phyloP scores from a whole-genome alignment of 2,329 filamentous ascomycete species.

The Diatrype stigma region DNA sequence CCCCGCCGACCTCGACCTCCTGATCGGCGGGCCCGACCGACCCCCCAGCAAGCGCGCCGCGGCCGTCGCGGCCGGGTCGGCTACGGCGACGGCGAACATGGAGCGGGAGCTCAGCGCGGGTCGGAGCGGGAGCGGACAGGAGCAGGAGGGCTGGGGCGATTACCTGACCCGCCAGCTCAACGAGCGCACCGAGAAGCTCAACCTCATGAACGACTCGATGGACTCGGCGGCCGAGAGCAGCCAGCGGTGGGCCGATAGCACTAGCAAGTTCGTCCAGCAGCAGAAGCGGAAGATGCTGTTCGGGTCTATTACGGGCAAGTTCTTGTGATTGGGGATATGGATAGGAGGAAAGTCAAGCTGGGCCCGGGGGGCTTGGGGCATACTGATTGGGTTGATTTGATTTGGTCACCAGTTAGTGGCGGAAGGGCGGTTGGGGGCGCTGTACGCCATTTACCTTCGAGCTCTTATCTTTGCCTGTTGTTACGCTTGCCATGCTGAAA shows the following conservation, averaged over 20 bases:
- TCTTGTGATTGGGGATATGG: conserved; percentile 24
- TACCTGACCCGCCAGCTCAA: conserved; percentile 86
- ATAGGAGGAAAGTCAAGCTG: no score
- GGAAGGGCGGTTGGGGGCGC: no score
- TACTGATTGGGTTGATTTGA: no score
- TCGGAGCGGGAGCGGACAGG: not conserved
- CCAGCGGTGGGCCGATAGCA: conserved; percentile 79
- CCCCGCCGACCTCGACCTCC: conserved; percentile 78
- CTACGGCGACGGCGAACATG: conserved; percentile 69
- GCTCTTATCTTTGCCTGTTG: no score
- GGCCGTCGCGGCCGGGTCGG: not conserved
- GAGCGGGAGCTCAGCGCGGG: conserved; percentile 50
- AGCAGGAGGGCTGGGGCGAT: conserved; percentile 64
- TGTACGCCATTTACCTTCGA: no score
- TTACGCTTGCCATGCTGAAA: no score
- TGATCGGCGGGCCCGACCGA: conserved; percentile 85
- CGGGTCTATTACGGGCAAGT: conserved; percentile 62
- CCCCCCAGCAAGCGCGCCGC: conserved; percentile 87
- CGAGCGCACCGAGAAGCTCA: conserved; percentile 84
- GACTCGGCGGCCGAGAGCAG: conserved; percentile 77
- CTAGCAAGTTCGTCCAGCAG: conserved; percentile 77
- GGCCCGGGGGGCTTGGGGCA: no score
- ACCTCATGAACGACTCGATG: conserved; percentile 79
- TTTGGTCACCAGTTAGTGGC: no score
- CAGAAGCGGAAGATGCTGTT: conserved; percentile 85